phyloP scores from a whole-genome alignment of 208 protist genomes.

The Leishmania mexicana region DNA sequence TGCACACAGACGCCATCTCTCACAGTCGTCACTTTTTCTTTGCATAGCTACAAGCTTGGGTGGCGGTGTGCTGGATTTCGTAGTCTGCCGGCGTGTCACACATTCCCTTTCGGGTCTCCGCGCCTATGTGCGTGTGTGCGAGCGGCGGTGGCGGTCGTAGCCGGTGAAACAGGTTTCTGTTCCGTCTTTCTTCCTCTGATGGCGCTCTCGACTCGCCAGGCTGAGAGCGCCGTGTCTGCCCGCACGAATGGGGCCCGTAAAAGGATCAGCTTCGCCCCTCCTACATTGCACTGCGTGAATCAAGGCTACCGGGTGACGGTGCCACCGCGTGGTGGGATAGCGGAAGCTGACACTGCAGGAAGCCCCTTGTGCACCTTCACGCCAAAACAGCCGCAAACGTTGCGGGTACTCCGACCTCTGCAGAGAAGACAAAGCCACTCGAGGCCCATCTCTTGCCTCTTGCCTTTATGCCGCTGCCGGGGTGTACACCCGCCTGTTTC shows the following conservation, averaged over 20 bases:
- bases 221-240: neutral
- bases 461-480: neutral
- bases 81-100: neutral
- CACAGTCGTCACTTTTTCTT: neutral
- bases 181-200: too few species aligned
- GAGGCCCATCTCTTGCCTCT: neutral
- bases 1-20: neutral
- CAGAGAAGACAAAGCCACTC: neutral
- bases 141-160: neutral
- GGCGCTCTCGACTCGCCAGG: neutral
- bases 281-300: neutral
- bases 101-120: neutral
- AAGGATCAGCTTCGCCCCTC: neutral
- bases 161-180: neutral
- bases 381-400: neutral
- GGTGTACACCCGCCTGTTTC: neutral
- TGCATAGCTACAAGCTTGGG: neutral
- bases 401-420: neutral
- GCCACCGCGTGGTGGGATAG: neutral
- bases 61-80: neutral
- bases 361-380: neutral
- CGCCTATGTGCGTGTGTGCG: neutral
- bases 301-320: neutral
- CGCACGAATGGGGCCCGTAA: neutral
- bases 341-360: neutral